Base-by-base conservation (phyloP, 192 early-diverging fungal species). In the Mortierella hygrophila region DNA sequence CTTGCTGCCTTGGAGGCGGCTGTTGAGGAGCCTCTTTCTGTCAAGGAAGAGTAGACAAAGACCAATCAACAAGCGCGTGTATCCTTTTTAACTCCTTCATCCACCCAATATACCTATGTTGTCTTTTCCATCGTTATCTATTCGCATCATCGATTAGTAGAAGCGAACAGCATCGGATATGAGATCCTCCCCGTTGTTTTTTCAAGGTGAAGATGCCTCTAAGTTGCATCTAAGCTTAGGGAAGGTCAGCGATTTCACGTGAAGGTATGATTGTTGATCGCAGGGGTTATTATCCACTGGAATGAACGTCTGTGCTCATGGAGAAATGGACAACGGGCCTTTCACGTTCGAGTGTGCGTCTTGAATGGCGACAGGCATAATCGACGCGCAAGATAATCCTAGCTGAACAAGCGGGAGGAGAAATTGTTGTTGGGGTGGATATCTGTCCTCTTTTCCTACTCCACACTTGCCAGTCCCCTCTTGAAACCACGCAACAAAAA, bases 1-100 rank as follows among this genome's bases (percentile, higher is more conserved):
- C 54, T 55, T 10, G 65, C 72, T 26, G 79, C 68, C 15, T 54
- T 86, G 47, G 75, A 72, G 20, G 54, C 32, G 6, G 74, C 77
- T 29, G 11, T 82, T 40, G 60, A 55, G 41, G 57, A 52, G 37
- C 26, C 41, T 15, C 26, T 75, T n/a, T 9, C 74, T 70, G 74
- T 49, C 42, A 81, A 70, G 40, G 80, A 81, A 35, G 68, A 81
- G 38, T 81, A 75, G 55, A 26, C 8, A 10, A 26, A 52, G 49
- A 40, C 38, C 18, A 20, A 21, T 21, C 55, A 57, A 9, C 55
- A 60, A 26, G 21, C 55, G 21, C 9, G 7, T 10, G n/a, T 26
- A 29, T 60, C 29, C 9, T 60, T 60, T 60, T 26, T n/a, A 26
- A 26, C n/a, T 60, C 7, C 55, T 60, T 60, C 55, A 52, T 52